A percentile compares a stretch with the other conserved stretches of the same genome.
Evolutionary conservation across 306 rosid genomes (phyloP).

Genomic region (Amphicarpaea edgeworthii): DNA sequence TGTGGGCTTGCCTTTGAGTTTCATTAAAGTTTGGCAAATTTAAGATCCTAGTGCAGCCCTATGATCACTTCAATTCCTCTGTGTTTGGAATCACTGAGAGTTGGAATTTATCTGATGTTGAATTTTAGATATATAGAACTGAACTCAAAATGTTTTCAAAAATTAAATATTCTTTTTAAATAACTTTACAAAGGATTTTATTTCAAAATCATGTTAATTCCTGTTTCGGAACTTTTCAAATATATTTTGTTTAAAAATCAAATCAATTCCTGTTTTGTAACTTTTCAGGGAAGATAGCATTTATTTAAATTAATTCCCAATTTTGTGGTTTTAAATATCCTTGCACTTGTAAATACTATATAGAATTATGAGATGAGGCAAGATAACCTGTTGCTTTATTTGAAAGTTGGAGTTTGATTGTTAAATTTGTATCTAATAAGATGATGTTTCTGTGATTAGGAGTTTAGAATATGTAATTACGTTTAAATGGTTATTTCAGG

Average conservation of each 20-base stretch:
- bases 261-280: constrained; percentile 8
- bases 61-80: neutral
- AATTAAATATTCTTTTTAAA: neutral
- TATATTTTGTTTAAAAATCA: neutral
- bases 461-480: constrained; percentile 33
- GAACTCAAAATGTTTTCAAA: too few relatives aligned
- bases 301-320: constrained; percentile 2
- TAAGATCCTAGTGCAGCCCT: neutral
- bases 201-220: neutral
- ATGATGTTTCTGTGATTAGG: neutral
- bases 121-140: neutral
- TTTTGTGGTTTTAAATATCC: neutral
- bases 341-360: neutral
- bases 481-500: constrained; percentile 55
- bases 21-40: constrained; percentile 1
- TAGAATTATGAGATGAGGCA: neutral
- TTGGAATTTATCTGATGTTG: neutral
- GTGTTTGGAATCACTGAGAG: neutral
- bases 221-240: neutral
- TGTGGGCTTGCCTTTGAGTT: neutral
- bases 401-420: constrained; percentile 4
- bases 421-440: neutral
- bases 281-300: neutral
- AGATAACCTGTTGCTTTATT: neutral
- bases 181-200: neutral